Evolutionary conservation across 2,329 filamentous ascomycete species (phyloP).

Genomic region (Phialophora tarda): DNA sequence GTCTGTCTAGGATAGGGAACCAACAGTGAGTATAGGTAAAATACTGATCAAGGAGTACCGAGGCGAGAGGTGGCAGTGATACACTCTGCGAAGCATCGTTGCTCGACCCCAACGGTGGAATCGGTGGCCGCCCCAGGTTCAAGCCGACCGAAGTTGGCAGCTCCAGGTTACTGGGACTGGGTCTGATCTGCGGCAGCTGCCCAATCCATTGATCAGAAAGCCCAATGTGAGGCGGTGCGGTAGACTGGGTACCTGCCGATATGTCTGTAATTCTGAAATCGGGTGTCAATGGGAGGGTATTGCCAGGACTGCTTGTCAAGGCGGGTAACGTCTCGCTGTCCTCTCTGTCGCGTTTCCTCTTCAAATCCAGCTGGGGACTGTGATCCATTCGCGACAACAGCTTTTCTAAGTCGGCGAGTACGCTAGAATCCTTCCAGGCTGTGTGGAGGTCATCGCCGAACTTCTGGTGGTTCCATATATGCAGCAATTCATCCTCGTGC

Average conservation of each 20-base stretch:
- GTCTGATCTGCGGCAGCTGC: neutral
- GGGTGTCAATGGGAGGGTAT: slow-evolving; percentile 4
- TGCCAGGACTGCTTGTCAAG: slow-evolving; percentile 30
- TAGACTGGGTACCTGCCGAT: neutral
- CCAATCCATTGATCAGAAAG: slow-evolving; percentile 1
- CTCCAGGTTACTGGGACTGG: neutral
- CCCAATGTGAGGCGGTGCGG: neutral
- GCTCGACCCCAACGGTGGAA: neutral
- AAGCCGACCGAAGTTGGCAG: neutral
- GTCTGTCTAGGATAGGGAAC: slow-evolving; percentile 65
- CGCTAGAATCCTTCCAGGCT: slow-evolving; percentile 51
- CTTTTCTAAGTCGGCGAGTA: slow-evolving; percentile 49
- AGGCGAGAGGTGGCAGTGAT: slow-evolving; percentile 57
- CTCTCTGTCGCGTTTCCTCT: slow-evolving; percentile 46
- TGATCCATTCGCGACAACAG: slow-evolving; percentile 47
- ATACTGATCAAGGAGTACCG: slow-evolving; percentile 61
- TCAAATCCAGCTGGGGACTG: slow-evolving; percentile 38
- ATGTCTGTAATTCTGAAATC: slow-evolving; percentile 22
- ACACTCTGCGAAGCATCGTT: neutral
- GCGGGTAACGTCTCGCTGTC: slow-evolving; percentile 14
- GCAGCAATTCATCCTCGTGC: slow-evolving; percentile 45
- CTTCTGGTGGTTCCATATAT: slow-evolving; percentile 49
- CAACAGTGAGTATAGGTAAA: slow-evolving; percentile 64
- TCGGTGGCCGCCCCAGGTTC: too few species aligned
- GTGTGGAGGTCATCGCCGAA: slow-evolving; percentile 52